Percentiles rank a stretch among this genome's conserved stretches.
Evolutionary conservation across 257 asterid genomes (phyloP).

Genomic region (Paulownia fortunei): DNA sequence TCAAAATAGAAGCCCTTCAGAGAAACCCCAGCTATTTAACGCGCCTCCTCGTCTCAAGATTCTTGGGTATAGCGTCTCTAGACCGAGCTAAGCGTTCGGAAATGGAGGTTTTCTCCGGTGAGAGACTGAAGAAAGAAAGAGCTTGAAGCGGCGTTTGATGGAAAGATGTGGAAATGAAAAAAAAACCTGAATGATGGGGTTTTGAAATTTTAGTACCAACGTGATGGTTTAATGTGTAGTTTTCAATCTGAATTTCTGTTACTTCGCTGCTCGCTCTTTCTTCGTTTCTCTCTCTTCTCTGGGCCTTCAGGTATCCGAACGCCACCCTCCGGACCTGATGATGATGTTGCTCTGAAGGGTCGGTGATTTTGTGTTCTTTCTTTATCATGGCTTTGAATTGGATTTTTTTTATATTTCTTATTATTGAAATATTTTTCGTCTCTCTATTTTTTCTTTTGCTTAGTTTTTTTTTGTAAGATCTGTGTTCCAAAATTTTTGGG

Average conservation of each 20-base stretch:
- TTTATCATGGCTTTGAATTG: background rate
- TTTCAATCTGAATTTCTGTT: slow-evolving; percentile 51
- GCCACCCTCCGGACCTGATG: slow-evolving; percentile 40
- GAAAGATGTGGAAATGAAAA: slow-evolving; percentile 33
- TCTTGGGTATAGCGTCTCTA: too few relatives aligned
- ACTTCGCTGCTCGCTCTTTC: slow-evolving; percentile 41
- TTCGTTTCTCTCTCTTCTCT: slow-evolving; percentile 1
- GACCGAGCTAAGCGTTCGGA: slow-evolving; percentile 27
- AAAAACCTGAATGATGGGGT: slow-evolving; percentile 36
- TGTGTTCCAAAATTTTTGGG: background rate
- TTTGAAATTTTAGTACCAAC: slow-evolving; percentile 14
- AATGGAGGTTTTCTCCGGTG: slow-evolving; percentile 16
- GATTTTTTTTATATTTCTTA: too few relatives aligned
- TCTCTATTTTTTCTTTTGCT: background rate
- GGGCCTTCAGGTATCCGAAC: slow-evolving; percentile 22
- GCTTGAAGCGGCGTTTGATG: slow-evolving; percentile 43
- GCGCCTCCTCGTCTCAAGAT: slow-evolving; percentile 27
- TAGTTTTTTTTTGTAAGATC: background rate
- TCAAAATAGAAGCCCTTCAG: slow-evolving; percentile 22
- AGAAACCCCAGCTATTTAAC: slow-evolving; percentile 31
- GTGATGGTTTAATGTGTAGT: slow-evolving; percentile 42
- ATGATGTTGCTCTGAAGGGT: slow-evolving; percentile 47
- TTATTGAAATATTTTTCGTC: background rate
- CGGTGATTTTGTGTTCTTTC: background rate
- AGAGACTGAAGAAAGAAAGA: slow-evolving; percentile 14